These are phyloP conservation scores for Amaranthus hypochondriacus DNA, from an alignment of 148 eudicot species.

Conservation along the genomic window DNA sequence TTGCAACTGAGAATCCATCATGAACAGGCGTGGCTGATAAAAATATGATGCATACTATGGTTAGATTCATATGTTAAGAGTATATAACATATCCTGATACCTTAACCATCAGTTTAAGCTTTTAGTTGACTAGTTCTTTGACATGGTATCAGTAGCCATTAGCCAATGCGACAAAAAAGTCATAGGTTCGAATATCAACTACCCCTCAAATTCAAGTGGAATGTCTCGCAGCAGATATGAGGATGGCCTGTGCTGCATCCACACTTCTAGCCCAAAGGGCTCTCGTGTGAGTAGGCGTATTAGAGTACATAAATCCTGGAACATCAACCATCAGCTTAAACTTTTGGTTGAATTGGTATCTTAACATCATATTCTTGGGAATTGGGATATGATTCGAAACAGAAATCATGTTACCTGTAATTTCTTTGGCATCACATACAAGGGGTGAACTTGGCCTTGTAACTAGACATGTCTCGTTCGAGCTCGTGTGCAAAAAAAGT, in stretches of 20 bases:
- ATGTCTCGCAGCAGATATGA: too few species aligned
- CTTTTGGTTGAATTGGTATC: background rate
- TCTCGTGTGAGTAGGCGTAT: too few species aligned
- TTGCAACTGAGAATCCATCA: slow-evolving; percentile 31
- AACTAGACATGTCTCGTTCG: slow-evolving; percentile 26
- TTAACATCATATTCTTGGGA: background rate
- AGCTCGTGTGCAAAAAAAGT: slow-evolving; percentile 43
- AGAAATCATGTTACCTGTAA: background rate
- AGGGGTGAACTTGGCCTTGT: slow-evolving; percentile 23
- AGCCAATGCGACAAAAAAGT: too few species aligned
- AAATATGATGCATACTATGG: background rate
- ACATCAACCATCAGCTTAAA: background rate
- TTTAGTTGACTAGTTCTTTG: background rate
- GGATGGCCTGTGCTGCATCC: too few species aligned
- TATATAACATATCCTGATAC: background rate
- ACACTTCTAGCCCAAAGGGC: too few species aligned
- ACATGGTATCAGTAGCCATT: too few species aligned
- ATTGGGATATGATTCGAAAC: background rate
- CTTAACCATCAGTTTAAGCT: background rate
- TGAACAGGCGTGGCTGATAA: slow-evolving; percentile 45
- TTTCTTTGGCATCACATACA: slow-evolving; percentile 13
- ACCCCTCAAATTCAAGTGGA: too few species aligned
- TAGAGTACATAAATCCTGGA: too few species aligned
- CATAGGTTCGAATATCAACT: too few species aligned
- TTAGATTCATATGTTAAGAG: background rate